phyloP scores from a whole-genome alignment of 306 rosid genomes.

The Dalbergia oliveri region DNA sequence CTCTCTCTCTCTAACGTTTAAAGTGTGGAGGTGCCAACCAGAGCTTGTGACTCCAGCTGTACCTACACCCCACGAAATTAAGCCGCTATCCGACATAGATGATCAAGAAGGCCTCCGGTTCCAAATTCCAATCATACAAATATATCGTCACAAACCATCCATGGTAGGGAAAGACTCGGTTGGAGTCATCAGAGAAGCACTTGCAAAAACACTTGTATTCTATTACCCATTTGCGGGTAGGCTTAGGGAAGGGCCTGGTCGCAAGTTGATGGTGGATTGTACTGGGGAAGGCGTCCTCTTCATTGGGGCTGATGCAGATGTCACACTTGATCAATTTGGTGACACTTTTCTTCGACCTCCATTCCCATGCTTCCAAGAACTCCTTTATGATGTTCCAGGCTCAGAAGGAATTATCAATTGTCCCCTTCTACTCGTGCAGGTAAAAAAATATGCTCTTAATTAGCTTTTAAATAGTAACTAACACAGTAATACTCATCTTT shows the following conservation, averaged over 20 bases:
- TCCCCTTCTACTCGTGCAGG: slow-evolving; percentile 39
- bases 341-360: background rate
- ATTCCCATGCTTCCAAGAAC: slow-evolving; percentile 23
- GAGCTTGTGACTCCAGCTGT: slow-evolving; percentile 40
- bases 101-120: slow-evolving; percentile 4
- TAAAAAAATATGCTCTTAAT: background rate
- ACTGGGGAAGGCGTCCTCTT: slow-evolving; percentile 25
- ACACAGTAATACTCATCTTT: no score
- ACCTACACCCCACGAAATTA: slow-evolving; percentile 37
- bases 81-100: slow-evolving; percentile 31
- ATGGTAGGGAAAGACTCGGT: slow-evolving; percentile 35
- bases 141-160: slow-evolving; percentile 11
- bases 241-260: slow-evolving; percentile 8
- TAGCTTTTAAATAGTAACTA: no score
- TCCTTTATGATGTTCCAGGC: slow-evolving; percentile 25
- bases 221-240: slow-evolving; percentile 37
- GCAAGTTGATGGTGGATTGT: slow-evolving; percentile 28
- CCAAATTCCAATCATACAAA: slow-evolving; percentile 30
- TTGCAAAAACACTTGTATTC: slow-evolving; percentile 18
- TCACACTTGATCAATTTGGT: slow-evolving; percentile 13
- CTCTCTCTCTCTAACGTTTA: background rate
- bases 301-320: slow-evolving; percentile 16
- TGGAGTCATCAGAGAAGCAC: background rate
- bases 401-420: slow-evolving; percentile 13
- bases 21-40: slow-evolving; percentile 31